These are phyloP conservation scores for Elaeis guineensis DNA, from an alignment of 176 grass and related monocot species.

Conservation along the genomic window DNA sequence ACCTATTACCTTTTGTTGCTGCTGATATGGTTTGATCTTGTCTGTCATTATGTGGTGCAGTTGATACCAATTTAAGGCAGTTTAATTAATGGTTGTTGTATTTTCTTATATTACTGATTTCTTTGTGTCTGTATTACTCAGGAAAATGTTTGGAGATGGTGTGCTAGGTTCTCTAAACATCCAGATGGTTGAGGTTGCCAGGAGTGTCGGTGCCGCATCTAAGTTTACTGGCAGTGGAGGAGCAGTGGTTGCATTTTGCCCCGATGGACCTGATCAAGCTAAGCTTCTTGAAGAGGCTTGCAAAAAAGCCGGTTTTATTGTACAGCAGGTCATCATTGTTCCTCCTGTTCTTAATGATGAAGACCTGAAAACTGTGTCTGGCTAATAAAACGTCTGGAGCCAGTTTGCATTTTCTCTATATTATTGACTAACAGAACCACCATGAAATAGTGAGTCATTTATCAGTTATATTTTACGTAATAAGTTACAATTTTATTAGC, in stretches of 20 bases:
- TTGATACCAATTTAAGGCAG: too few relatives aligned
- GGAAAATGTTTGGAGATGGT: conserved; percentile 87
- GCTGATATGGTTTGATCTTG: too few relatives aligned
- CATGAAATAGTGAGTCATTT: too few relatives aligned
- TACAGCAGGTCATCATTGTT: conserved; percentile 34
- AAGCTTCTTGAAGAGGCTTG: conserved; percentile 36
- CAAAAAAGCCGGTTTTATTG: conserved; percentile 34
- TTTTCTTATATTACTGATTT: too few relatives aligned
- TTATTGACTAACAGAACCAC: too few relatives aligned
- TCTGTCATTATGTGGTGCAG: too few relatives aligned
- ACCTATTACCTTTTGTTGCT: too few relatives aligned
- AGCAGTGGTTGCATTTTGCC: conserved; percentile 53
- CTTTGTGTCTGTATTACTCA: not conserved
- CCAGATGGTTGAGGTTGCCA: conserved; percentile 68
- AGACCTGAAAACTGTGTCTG: conserved; percentile 21
- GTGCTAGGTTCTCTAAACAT: conserved; percentile 64
- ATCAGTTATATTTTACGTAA: too few relatives aligned
- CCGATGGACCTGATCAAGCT: conserved; percentile 27
- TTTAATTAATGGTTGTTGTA: too few relatives aligned
- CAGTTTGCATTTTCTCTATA: too few relatives aligned
- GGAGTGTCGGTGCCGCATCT: conserved; percentile 40
- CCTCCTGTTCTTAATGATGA: conserved; percentile 31
- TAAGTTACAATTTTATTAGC: too few relatives aligned
- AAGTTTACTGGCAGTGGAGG: conserved; percentile 88
- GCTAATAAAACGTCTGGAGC: not conserved